Evolutionary conservation across 192 early-diverging fungal genomes (phyloP), one percentile per base, ranked within the genome.

Genomic region (Backusella psychrophila): DNA sequence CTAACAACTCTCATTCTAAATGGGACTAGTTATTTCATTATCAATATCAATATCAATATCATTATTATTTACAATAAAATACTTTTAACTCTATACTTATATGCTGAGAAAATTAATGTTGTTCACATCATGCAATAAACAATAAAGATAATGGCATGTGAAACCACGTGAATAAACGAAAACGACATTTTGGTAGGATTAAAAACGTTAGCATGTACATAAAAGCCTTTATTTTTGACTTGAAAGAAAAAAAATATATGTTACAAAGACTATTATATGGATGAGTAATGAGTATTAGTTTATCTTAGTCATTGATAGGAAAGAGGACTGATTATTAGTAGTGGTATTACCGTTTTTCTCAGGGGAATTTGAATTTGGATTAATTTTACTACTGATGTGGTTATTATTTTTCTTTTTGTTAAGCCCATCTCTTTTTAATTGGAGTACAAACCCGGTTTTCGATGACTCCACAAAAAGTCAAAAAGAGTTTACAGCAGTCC

Each of bases 111-210:
- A 53, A n/a, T n/a, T 7, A 53, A 53, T 53, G 21, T 53, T 53
- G 26, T 63, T 63, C 26, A 29, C 56, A 63, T 63, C 56, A 63
- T 63, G 56, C 56, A 63, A 63, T 63, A 63, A 63, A 29, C 56
- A 63, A 63, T 63, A 63, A 63, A 26, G 56, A 63, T 29, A 63
- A 23, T 63, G 56, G n/a, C 56, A 63, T 63, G 56, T 63, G 56
- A 63, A 63, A 63, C 56, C 56, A 63, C 56, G 56, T 63, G 56
- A 63, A 63, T 63, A 9, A 63, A 63, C 56, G 56, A 63, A 63
- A 63, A 63, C 56, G 8, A 26, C 9, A 59, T 59, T 59, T 59
- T 59, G 56, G 56, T 59, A 59, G 56, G 26, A 59, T 59, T 59
- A 59, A 59, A 59, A 59, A 59, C 23, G 21, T 56, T 56, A 23